phyloP scores from a whole-genome alignment of 768 basidiomycete species.

The Boletales sp. region DNA sequence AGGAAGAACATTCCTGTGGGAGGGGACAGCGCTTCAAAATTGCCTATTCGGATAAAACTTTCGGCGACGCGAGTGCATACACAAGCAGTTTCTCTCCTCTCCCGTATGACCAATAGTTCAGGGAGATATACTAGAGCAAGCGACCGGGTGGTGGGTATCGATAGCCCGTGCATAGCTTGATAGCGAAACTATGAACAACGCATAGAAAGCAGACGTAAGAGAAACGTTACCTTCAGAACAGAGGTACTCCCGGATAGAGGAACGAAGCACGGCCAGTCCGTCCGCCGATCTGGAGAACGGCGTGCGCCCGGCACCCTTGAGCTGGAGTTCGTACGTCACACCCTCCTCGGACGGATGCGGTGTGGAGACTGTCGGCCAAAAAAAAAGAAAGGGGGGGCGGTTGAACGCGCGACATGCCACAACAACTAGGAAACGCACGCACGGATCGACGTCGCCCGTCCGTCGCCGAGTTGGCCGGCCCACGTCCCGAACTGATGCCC shows the following conservation, averaged over 20 bases:
- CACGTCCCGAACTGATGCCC: slow-evolving; percentile 88
- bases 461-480: slow-evolving; percentile 96
- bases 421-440: slow-evolving; percentile 18
- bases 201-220: neutral
- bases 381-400: too few species aligned
- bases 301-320: slow-evolving; percentile 93
- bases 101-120: slow-evolving; percentile 68
- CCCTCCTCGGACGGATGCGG: slow-evolving; percentile 59
- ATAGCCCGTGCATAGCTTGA: slow-evolving; percentile 70
- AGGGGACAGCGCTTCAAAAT: slow-evolving; percentile 82
- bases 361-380: slow-evolving; percentile 57
- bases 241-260: slow-evolving; percentile 90
- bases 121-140: slow-evolving; percentile 77
- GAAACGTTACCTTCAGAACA: slow-evolving; percentile 71
- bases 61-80: slow-evolving; percentile 81
- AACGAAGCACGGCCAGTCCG: slow-evolving; percentile 92
- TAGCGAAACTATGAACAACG: slow-evolving; percentile 36
- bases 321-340: slow-evolving; percentile 75
- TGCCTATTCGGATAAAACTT: slow-evolving; percentile 89
- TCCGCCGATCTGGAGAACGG: slow-evolving; percentile 92
- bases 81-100: slow-evolving; percentile 67
- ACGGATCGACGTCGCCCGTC: slow-evolving; percentile 88
- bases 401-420: slow-evolving; percentile 6
- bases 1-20: slow-evolving; percentile 61
- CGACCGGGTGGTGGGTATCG: slow-evolving; percentile 86